Conservation (phyloP, 2,329 filamentous ascomycete genomes). For the Colletotrichum scovillei region DNA sequence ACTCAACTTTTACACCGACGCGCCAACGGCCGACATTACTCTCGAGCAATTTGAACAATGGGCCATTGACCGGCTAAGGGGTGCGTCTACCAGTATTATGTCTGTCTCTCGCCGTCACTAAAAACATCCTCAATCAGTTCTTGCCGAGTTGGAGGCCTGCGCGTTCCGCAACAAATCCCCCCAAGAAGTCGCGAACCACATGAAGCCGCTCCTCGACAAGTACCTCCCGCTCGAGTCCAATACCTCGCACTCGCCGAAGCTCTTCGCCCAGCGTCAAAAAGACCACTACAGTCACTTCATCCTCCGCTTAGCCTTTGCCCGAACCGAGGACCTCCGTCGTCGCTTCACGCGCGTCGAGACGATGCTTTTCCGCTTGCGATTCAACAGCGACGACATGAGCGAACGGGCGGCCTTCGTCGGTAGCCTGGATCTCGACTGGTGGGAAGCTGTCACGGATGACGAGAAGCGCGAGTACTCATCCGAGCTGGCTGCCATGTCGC, state of each 20-base stretch:
- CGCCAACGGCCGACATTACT: slow-evolving; percentile 93
- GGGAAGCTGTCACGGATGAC: slow-evolving; percentile 83
- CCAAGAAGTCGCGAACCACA: slow-evolving; percentile 85
- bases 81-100: slow-evolving; percentile 55
- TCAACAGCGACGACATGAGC: slow-evolving; percentile 78
- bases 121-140: slow-evolving; percentile 61
- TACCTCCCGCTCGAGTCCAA: slow-evolving; percentile 85
- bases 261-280: slow-evolving; percentile 83
- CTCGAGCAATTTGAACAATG: slow-evolving; percentile 99
- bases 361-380: slow-evolving; percentile 86
- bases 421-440: slow-evolving; percentile 86
- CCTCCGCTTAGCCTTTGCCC: slow-evolving; percentile 89
- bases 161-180: slow-evolving; percentile 91
- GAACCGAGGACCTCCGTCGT: slow-evolving; percentile 88
- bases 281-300: slow-evolving; percentile 99
- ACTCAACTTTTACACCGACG: slow-evolving; percentile 90
- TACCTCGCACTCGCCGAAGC: slow-evolving; percentile 67
- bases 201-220: slow-evolving; percentile 88
- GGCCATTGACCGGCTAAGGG: slow-evolving; percentile 91
- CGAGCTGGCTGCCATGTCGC: slow-evolving; percentile 66
- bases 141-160: slow-evolving; percentile 91
- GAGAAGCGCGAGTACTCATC: slow-evolving; percentile 76
- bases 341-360: slow-evolving; percentile 90
- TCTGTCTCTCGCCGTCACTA: background rate
- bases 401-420: slow-evolving; percentile 84